These are phyloP conservation scores for Macadamia integrifolia DNA, from an alignment of 164 flowering plant genomes.

Conservation along the genomic window DNA sequence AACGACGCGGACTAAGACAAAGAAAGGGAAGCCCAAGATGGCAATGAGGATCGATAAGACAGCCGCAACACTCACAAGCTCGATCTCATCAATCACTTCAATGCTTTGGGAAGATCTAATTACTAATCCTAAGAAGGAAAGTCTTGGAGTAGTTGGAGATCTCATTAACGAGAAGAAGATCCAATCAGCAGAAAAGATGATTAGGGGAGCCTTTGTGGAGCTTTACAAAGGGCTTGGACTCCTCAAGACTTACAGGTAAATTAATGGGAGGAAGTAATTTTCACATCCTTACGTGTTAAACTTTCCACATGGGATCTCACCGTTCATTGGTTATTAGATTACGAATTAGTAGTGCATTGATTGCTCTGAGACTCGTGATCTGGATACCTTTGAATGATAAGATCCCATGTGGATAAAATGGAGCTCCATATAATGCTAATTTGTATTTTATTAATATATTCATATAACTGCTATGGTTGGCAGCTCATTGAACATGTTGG, in stretches of 20 bases:
- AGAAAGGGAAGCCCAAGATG: slow-evolving; percentile 52
- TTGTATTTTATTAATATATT: no score
- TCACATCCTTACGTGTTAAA: no score
- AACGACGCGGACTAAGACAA: slow-evolving; percentile 34
- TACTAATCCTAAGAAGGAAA: slow-evolving; percentile 63
- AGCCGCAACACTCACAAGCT: slow-evolving; percentile 49
- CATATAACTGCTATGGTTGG: neutral
- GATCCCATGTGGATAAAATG: no score
- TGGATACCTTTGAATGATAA: no score
- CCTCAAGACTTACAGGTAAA: slow-evolving; percentile 74
- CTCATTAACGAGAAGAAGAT: slow-evolving; percentile 60
- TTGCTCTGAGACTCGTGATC: no score
- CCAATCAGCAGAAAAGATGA: slow-evolving; percentile 89
- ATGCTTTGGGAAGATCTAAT: slow-evolving; percentile 84
- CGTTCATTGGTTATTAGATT: no score
- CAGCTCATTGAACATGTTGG: slow-evolving; percentile 94
- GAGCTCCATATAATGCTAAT: no score
- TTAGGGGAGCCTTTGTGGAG: slow-evolving; percentile 86
- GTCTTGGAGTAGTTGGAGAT: slow-evolving; percentile 26
- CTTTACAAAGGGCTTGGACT: slow-evolving; percentile 85
- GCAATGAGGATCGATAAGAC: slow-evolving; percentile 72
- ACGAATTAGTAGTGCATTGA: no score
- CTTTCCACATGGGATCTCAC: no score
- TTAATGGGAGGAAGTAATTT: no score
- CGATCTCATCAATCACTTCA: slow-evolving; percentile 56